These are phyloP conservation scores for Ceratobasidium sp. DNA, from an alignment of 1,284 basidiomycete genomes.

Conservation along the genomic window DNA sequence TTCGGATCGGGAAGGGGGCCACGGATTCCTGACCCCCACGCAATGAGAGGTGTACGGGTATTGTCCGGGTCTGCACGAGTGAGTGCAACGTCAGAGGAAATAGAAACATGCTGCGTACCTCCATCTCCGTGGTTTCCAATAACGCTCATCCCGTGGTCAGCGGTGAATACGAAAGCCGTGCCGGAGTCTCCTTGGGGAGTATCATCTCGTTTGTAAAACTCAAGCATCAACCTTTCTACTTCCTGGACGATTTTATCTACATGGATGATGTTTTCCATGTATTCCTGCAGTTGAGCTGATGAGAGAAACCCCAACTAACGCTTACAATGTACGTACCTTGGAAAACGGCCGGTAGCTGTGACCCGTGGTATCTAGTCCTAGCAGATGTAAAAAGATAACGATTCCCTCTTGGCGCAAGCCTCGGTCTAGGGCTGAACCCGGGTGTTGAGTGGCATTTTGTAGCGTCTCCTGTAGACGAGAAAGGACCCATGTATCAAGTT, in stretches of 20 bases:
- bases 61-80: conserved; percentile 78
- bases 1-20: conserved; percentile 63
- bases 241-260: conserved; percentile 80
- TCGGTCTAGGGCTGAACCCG: conserved; percentile 52
- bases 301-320: conserved; percentile 54
- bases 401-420: conserved; percentile 64
- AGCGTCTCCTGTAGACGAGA: conserved; percentile 68
- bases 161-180: conserved; percentile 84
- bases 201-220: conserved; percentile 71
- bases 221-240: conserved; percentile 66
- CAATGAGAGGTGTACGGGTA: conserved; percentile 84
- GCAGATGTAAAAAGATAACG: conserved; percentile 84
- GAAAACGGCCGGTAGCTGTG: conserved; percentile 89
- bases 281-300: conserved; percentile 61
- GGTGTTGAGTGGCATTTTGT: conserved; percentile 64
- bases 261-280: conserved; percentile 82
- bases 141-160: conserved; percentile 90
- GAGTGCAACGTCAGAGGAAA: conserved; percentile 24
- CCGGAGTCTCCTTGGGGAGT: conserved; percentile 8
- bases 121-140: conserved; percentile 93
- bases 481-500: conserved; percentile 81
- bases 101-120: conserved; percentile 54
- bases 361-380: conserved; percentile 87
- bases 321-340: conserved; percentile 52
- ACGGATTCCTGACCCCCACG: conserved; percentile 81